Base-by-base conservation (phyloP, 2,329 filamentous ascomycete genomes). In the Cytospora piceicola region DNA sequence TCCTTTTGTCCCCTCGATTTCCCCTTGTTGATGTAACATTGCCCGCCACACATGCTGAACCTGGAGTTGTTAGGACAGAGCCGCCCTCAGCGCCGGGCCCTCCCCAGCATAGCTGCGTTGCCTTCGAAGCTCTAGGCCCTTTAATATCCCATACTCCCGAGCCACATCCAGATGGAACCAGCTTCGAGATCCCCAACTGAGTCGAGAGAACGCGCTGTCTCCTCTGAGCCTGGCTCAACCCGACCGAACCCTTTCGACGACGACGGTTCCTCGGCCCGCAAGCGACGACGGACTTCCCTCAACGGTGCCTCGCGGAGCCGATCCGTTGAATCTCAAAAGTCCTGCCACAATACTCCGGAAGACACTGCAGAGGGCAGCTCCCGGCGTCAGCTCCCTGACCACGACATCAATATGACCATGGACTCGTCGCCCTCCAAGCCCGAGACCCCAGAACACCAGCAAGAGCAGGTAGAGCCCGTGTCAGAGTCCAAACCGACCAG, bases 211-310 rank as follows among this genome's bases (percentile, higher is more conserved):
- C 83, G 84, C 77, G 83, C 84, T 73, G 80, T 81, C 77, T 88
- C 86, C 72, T 84, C 84, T 77, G 87, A 90, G 79, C 83, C 85
- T 75, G 82, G 82, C 76, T 85, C 86, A 72, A 86, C 83, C 71
- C 83, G 87, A 69, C 85, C 85, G 61, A 88, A 89, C 70, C 87
- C 87, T 51, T 89, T 89, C 74, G 82, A 88, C 77, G 79, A 77
- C 73, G 83, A 86, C 70, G 73, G 77, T 56, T 80, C 82, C 52
- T 81, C 66, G 39, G 66, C 86, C 64, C 81, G 87, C 70, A 90
- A 90, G 75, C 85, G 87, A 61, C 86, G 85, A 69, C 83, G 87
- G 70, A 87, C 86, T 34, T 88, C 86, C 17, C 77, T 81, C 60
- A 82, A 82, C 64, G 81, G 78, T 57, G 71, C 67, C 65, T 88